phyloP scores from a whole-genome alignment of 2,329 filamentous ascomycete genomes.

The Dactylellina cionopaga region DNA sequence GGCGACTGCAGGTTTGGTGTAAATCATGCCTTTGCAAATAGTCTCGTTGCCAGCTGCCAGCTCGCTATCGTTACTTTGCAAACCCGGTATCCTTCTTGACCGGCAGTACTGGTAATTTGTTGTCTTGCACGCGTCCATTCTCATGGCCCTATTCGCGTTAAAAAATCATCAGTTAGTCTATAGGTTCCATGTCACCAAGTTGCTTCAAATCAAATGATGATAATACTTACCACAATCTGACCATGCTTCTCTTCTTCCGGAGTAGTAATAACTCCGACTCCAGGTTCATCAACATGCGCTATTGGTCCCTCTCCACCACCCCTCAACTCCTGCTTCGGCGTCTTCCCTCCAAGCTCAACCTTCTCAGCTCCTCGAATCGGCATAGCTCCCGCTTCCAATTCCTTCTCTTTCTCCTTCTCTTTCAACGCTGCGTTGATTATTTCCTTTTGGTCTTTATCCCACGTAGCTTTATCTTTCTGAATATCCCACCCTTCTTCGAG shows the following conservation, averaged over 20 bases:
- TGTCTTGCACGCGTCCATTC: slow-evolving; percentile 46
- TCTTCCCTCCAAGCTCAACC: slow-evolving; percentile 31
- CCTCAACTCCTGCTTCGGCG: slow-evolving; percentile 33
- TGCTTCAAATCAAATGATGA: background rate
- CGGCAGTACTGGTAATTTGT: slow-evolving; percentile 39
- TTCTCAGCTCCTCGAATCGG: slow-evolving; percentile 42
- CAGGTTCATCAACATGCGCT: slow-evolving; percentile 55
- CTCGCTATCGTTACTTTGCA: too few relatives aligned
- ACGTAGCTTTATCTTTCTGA: slow-evolving; percentile 72
- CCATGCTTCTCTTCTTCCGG: slow-evolving; percentile 46
- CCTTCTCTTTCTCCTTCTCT: slow-evolving; percentile 63
- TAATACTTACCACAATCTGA: slow-evolving; percentile 40
- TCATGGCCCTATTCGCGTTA: slow-evolving; percentile 38
- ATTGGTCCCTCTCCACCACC: slow-evolving; percentile 54
- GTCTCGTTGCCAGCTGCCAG: too few relatives aligned
- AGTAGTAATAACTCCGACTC: slow-evolving; percentile 46
- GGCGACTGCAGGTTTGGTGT: too few relatives aligned
- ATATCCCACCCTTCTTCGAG: slow-evolving; percentile 84
- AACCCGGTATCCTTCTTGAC: slow-evolving; percentile 27
- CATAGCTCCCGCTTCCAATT: slow-evolving; percentile 61
- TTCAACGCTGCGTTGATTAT: slow-evolving; percentile 73
- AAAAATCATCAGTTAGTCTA: background rate
- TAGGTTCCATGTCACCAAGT: too few relatives aligned
- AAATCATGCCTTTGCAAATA: background rate
- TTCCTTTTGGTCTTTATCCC: slow-evolving; percentile 87